Conservation (phyloP, 176 grass and related monocot species). For the Olyra latifolia region DNA sequence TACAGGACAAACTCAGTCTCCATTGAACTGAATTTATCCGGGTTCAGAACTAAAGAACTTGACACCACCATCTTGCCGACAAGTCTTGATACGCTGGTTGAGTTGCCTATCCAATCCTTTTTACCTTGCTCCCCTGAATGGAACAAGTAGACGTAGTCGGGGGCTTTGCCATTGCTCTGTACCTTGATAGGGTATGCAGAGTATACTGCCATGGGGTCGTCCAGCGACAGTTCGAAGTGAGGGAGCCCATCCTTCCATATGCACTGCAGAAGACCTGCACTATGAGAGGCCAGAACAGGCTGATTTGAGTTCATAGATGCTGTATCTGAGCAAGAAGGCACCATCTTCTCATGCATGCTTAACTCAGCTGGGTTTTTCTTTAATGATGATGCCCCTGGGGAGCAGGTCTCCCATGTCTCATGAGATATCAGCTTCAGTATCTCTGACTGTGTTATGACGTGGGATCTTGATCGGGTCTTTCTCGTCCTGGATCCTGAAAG, state of each 20-base stretch:
- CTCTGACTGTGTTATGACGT: constrained; percentile 44
- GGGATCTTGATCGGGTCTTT: constrained; percentile 41
- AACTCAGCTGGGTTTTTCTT: constrained; percentile 22
- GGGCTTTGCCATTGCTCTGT: constrained; percentile 24
- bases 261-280: constrained; percentile 59
- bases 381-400: neutral
- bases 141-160: constrained; percentile 72
- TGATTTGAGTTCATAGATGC: constrained; percentile 21
- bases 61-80: constrained; percentile 78
- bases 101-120: constrained; percentile 48
- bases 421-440: constrained; percentile 47
- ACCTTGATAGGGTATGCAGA: constrained; percentile 50
- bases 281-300: constrained; percentile 38
- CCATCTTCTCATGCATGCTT: constrained; percentile 4
- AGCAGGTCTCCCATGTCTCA: constrained; percentile 44
- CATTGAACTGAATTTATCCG: constrained; percentile 29
- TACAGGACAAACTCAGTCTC: constrained; percentile 81
- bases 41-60: constrained; percentile 49
- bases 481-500: constrained; percentile 34
- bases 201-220: constrained; percentile 49
- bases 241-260: constrained; percentile 66
- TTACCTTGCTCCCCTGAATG: constrained; percentile 47
- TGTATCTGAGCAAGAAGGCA: constrained; percentile 36
- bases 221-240: constrained; percentile 62
- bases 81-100: constrained; percentile 43